Evolutionary conservation across 352 stramenopile genomes (phyloP), one percentile per base, ranked within the genome.

Genomic region (Pythium aristosporum): DNA sequence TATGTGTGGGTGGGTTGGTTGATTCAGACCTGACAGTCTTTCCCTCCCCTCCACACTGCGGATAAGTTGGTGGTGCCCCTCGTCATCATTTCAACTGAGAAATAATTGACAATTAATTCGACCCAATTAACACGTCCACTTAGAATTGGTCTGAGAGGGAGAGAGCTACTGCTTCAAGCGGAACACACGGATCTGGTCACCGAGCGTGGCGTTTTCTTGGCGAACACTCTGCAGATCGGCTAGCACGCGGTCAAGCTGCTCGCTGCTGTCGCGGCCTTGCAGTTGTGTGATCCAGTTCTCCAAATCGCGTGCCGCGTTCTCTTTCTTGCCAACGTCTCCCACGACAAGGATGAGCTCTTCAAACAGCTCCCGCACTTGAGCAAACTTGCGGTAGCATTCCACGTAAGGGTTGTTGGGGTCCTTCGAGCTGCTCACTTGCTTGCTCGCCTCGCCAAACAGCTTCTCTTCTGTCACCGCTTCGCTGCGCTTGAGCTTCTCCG

Each of bases 311-410:
- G 75, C 67, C 10, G 74, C 62, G 54, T 94, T 94, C 28, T 95
- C 87, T 53, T 86, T 87, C 60, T 89, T 89, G 8, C 89, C 87
- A 8, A 88, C 77, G 37, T 92, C 80, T 1, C 72, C 69, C 6
- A 91, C 63, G 25, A 86, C 74, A 23, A 75, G 10, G 39, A 96
- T 82, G 15, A 96, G 72, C 60, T 92, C 77, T 47, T 96, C 87
- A 52, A 95, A 96, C 34, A 94, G 63, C 61, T 94, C 80, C 10
- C 87, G 79, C 25, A 96, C 77, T 41, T 86, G 71, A 1, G 82
- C 85, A 60, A 96, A 93, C 59, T 91, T 88, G 50, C 85, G 84
- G 57, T 96, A 96, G 61, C 83, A 93, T 54, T 92, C 87, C 20
- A 96, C 65, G 61, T 90, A 89, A n/a, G 71, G 66, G 25, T 69